Evolutionary conservation across 179 eudicot genomes (phyloP).

Genomic region (Actinidia arguta): DNA sequence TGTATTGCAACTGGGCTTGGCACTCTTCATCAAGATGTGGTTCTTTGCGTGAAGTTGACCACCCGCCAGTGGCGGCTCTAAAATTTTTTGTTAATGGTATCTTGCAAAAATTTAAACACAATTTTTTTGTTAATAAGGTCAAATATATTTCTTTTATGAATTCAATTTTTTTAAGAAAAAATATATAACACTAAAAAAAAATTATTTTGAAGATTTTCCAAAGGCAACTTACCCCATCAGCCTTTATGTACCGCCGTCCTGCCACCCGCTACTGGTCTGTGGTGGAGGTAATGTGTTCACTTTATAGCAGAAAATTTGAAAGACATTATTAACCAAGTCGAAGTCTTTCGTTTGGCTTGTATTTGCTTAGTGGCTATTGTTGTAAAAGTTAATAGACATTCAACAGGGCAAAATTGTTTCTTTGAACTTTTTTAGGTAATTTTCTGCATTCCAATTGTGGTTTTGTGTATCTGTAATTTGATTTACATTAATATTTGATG

Average conservation of each 20-base stretch:
- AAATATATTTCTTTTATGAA: too few species aligned
- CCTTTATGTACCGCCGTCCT: too few species aligned
- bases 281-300: not conserved
- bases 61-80: too few species aligned
- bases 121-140: too few species aligned
- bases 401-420: not conserved
- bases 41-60: conserved; percentile 80
- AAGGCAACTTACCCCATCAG: too few species aligned
- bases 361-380: not conserved
- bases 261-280: not conserved
- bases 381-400: not conserved
- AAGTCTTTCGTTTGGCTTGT: not conserved
- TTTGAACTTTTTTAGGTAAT: not conserved
- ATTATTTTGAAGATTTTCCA: too few species aligned
- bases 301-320: not conserved
- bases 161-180: too few species aligned
- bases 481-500: too few species aligned
- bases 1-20: conserved; percentile 76
- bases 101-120: too few species aligned
- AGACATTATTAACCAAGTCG: not conserved
- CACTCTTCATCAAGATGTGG: conserved; percentile 86
- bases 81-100: too few species aligned
- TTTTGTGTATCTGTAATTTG: not conserved
- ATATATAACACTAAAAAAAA: too few species aligned
- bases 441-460: not conserved